Percentiles rank a stretch among this genome's conserved stretches.
Evolutionary conservation across 441 rosid species (phyloP).

Genomic region (Pelargonium australe): DNA sequence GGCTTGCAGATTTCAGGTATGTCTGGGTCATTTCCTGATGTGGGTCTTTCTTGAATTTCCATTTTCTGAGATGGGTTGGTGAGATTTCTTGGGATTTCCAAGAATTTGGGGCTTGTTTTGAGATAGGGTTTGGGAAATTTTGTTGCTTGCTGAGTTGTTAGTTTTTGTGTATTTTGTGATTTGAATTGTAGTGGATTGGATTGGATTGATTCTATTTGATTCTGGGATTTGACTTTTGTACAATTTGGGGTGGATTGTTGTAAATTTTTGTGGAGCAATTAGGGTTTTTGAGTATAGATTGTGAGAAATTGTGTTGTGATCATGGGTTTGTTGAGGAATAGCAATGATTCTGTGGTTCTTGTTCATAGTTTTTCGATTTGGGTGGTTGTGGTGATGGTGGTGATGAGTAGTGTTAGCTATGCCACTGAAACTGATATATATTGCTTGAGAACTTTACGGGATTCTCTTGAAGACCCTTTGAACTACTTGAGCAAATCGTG

Average conservation of each 20-base stretch:
- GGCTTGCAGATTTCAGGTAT: slow-evolving; percentile 1
- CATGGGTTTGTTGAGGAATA: neutral
- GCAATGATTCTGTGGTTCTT: neutral
- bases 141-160: neutral
- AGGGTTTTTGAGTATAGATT: neutral
- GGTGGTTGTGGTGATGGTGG: neutral
- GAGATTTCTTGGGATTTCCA: neutral
- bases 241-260: neutral
- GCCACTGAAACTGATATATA: slow-evolving; percentile 5
- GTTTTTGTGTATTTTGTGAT: neutral
- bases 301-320: neutral
- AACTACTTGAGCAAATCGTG: neutral
- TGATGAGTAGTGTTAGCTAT: neutral
- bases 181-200: neutral
- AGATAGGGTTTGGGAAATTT: neutral
- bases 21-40: neutral
- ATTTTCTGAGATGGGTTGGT: neutral
- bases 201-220: neutral
- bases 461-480: neutral
- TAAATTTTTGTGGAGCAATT: neutral
- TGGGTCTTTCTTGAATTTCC: neutral
- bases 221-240: neutral
- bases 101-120: neutral
- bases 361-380: neutral
- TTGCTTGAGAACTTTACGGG: neutral